Evolutionary conservation across 768 basidiomycete genomes (phyloP), one percentile per base, ranked within the genome.

Genomic region (Phaeotremella fagi): DNA sequence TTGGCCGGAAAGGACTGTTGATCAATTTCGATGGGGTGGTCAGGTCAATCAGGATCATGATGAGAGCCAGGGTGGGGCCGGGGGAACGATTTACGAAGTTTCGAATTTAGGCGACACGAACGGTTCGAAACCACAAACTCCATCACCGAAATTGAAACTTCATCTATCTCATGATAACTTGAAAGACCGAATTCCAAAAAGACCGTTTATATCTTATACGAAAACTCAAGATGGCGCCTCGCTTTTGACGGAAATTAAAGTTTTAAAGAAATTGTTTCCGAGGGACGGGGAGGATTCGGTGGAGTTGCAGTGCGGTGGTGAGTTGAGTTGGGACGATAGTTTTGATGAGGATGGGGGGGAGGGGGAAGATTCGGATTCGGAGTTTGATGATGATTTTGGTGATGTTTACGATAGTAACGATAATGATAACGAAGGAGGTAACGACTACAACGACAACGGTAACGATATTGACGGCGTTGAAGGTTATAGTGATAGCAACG

Each of bases 141-240:
- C 31, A 7, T 22, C 11, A 22, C 38, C 20, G 22, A 6, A 6
- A 12, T 20, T 20, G 18, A 41, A 11, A 6, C 7, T 41, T 11
- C 11, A 41, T 20, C 12, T 41, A 6, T 6, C 11, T 20, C 6
- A 12, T 7, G 9, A 23, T 28, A 33, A 3, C 9, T 20, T 20
- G 42, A 43, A 50, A 24, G 20, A 7, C 26, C 37, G 9, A 31
- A 49, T 29, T n/a, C n/a, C 26, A 27, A 22, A 43, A 7, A 31
- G 64, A 35, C 64, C 68, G 11, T 70, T 70, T 36, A 47, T 66
- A 3, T 57, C 53, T 18, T 64, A 60, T 37, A 70, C 68, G 7
- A 24, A 61, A 41, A 70, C 61, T 12, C 51, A 60, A 26, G 68
- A 70, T 44, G 68, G 64, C 0, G 52, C 61, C n/a, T 60, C 57